Conservation (phyloP, 345 rosid species). For the Aegle marmelos region DNA sequence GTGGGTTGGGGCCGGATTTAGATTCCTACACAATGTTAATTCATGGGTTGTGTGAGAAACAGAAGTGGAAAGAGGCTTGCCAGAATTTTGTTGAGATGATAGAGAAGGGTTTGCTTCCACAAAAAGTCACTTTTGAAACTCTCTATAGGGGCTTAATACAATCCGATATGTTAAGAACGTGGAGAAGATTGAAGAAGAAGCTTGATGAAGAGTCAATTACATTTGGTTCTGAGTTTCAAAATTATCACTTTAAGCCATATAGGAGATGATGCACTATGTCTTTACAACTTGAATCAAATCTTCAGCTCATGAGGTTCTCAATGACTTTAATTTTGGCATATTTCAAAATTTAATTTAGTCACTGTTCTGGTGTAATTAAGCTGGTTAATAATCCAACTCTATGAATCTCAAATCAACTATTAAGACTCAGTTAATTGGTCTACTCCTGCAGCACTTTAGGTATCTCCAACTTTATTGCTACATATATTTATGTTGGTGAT, state of each 20-base stretch:
- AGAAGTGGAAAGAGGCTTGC: slow-evolving; percentile 78
- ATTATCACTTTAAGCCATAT: slow-evolving; percentile 64
- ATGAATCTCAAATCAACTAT: background rate
- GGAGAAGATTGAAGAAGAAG: slow-evolving; percentile 90
- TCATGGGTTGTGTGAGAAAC: slow-evolving; percentile 63
- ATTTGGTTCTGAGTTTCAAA: slow-evolving; percentile 68
- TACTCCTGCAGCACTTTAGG: background rate
- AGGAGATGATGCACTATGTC: slow-evolving; percentile 36
- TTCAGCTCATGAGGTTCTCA: background rate
- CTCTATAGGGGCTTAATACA: slow-evolving; percentile 79
- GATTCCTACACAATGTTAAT: slow-evolving; percentile 74
- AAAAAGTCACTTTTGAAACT: slow-evolving; percentile 78
- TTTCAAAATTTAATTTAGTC: background rate
- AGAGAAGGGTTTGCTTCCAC: slow-evolving; percentile 85
- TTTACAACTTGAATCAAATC: background rate
- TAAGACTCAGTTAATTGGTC: background rate
- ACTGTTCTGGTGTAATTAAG: background rate
- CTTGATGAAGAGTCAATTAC: slow-evolving; percentile 75
- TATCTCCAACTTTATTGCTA: background rate
- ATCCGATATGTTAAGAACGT: slow-evolving; percentile 78
- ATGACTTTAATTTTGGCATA: background rate
- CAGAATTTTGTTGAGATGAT: slow-evolving; percentile 82
- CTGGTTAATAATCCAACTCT: background rate
- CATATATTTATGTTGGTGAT: background rate
- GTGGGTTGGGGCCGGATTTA: slow-evolving; percentile 65